phyloP scores from a whole-genome alignment of 208 protist species.

The Trypanosoma melophagium region DNA sequence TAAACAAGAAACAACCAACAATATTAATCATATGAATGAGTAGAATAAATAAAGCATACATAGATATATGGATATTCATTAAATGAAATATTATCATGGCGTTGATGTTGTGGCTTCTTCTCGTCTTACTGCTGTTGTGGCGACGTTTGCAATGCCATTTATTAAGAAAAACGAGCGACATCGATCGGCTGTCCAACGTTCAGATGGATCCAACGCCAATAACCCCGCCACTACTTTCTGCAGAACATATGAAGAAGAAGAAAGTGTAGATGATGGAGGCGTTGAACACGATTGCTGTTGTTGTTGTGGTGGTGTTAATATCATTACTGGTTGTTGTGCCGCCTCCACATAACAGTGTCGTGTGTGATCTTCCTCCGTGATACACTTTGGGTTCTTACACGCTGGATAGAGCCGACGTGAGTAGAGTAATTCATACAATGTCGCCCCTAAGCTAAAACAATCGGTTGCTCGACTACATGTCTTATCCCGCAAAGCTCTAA shows the following conservation, averaged over 20 bases:
- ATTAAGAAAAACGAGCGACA: slow-evolving; percentile 40
- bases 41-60: not conserved
- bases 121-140: not conserved
- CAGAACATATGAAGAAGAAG: slow-evolving; percentile 23
- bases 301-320: slow-evolving; percentile 20
- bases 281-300: no score
- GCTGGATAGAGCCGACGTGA: slow-evolving; percentile 68
- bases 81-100: no score
- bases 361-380: slow-evolving; percentile 63
- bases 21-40: not conserved
- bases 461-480: slow-evolving; percentile 75
- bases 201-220: slow-evolving; percentile 33
- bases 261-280: not conserved
- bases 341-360: slow-evolving; percentile 68
- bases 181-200: slow-evolving; percentile 65
- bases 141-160: slow-evolving; percentile 5
- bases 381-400: slow-evolving; percentile 40
- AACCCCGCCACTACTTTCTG: slow-evolving; percentile 56
- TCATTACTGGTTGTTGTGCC: slow-evolving; percentile 43
- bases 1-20: not conserved
- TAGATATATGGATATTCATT: not conserved
- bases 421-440: slow-evolving; percentile 77
- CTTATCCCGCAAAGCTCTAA: slow-evolving; percentile 58
- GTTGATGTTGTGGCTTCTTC: no score
- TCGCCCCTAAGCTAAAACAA: slow-evolving; percentile 74